Base-by-base conservation (phyloP, 257 asterid genomes). In the Ilex asprella region DNA sequence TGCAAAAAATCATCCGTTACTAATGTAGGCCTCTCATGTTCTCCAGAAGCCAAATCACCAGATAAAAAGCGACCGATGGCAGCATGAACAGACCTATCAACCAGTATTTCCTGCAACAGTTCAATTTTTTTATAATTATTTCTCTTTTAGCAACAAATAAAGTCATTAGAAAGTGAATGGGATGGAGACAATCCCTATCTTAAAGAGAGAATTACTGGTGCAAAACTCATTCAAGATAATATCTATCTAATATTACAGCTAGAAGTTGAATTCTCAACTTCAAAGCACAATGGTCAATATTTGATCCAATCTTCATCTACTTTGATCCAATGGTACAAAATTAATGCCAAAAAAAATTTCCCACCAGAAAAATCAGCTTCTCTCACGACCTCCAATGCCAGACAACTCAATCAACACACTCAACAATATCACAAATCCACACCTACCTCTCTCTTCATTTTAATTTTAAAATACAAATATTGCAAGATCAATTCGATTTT, bases 51-150 rank as follows among this genome's bases (percentile, higher is more conserved):
- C 56, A 69, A 73, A 70, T 81, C 83, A 60, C 73, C 68, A 39
- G 88, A 82, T 69, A 87, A 73, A 70, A 86, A 64, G 51, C 86
- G 94, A 75, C 88, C 86, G n/a, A 80, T 75, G 66, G 97, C 94
- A 60, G 94, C 83, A 82, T 89, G 99, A 60, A 93, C 87, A 53
- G 99, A 79, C 75, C 99, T 80, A 76, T 93, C 95, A 35, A 87
- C 88, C 77, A 93, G 91, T 78, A 85, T 89, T 81, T 89, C 96
- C 95, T 86, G 80, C 57, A 16, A 53, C 27, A 53, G 57, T 53
- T 15, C 0, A 15, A 14, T 2, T 35, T 53, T 10, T 14, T 53
- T 15, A 2, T 29, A n/a, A 53, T n/a, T 15, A 16, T n/a, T 53
- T 53, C 2, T 53, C 57, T 53, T 53, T 7, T 2, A 53, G 57